A percentile compares a stretch with the other conserved stretches of the same genome.
These are phyloP conservation scores for Penicillium sp. DNA, from an alignment of 2,329 filamentous ascomycete species.

Conservation along the genomic window DNA sequence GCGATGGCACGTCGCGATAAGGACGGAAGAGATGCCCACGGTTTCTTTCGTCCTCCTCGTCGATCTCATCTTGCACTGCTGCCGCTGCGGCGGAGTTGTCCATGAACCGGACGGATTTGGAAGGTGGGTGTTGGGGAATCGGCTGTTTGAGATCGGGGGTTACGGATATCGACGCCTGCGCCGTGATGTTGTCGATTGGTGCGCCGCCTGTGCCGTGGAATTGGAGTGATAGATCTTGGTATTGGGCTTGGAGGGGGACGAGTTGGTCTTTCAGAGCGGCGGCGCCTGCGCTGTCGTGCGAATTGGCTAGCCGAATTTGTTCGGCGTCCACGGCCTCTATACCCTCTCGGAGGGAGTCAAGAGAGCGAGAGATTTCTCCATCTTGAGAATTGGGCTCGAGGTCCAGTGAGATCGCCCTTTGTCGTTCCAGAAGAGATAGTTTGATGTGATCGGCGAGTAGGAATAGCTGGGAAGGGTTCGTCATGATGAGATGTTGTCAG, in stretches of 20 bases:
- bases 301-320: conserved; percentile 60
- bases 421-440: conserved; percentile 86
- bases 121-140: conserved; percentile 44
- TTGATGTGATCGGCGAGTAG: conserved; percentile 96
- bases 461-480: conserved; percentile 71
- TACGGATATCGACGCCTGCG: conserved; percentile 45
- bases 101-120: conserved; percentile 84
- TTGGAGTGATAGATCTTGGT: conserved; percentile 73
- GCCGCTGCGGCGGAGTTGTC: conserved; percentile 54
- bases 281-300: conserved; percentile 47
- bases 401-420: conserved; percentile 78
- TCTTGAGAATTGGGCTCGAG: conserved; percentile 79
- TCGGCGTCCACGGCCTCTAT: conserved; percentile 68
- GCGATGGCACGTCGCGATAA: conserved; percentile 58
- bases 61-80: conserved; percentile 33
- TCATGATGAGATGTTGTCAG: conserved; percentile 38
- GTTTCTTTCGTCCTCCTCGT: conserved; percentile 52
- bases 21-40: conserved; percentile 61
- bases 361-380: conserved; percentile 80
- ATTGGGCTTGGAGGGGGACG: conserved; percentile 68
- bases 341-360: conserved; percentile 82
- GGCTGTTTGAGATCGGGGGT: conserved; percentile 46
- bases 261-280: conserved; percentile 64
- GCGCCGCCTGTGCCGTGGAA: conserved; percentile 65
- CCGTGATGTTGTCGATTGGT: conserved; percentile 62